Evolutionary conservation across 768 basidiomycete genomes (phyloP), one percentile per base, ranked within the genome.

Genomic region (Trametes elegans): DNA sequence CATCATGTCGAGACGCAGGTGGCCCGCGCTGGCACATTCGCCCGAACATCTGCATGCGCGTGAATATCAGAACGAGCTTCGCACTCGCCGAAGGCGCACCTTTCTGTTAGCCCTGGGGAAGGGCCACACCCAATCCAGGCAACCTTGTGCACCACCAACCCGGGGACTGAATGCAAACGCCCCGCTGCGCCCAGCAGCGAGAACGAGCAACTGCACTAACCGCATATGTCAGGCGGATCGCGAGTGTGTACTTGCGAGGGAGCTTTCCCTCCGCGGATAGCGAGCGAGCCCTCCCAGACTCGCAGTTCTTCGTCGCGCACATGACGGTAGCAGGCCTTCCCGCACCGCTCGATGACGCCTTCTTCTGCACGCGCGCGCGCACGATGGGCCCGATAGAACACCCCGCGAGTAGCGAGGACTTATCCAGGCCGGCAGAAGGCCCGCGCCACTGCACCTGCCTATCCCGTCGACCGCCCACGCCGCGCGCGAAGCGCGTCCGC

Each of bases 101-200:
- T 28, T 43, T 21, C 19, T 44, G 32, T 13, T 2, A 18, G 7
- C 34, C 24, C 38, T 32, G 43, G 47, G 46, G 41, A 32, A 49
- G 14, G 42, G 7, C 27, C 11, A 19, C 27, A 26, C 46, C 57
- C 16, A 21, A 48, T 53, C 39, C 51, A 53, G 57, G 51, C 57
- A 58, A 36, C 57, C 24, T 58, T 58, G 57, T 58, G n/a, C n/a
- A n/a, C n/a, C n/a, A n/a, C n/a, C n/a, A n/a, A n/a, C n/a, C n/a
- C n/a, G n/a, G n/a, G n/a, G n/a, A n/a, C n/a, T 48, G 14, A 40
- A 34, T 35, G 57, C 32, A 29, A 32, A 41, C 23, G 28, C 51
- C n/a, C 42, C n/a, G 19, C 41, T 14, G 42, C 31, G 32, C 34
- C 51, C 51, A n/a, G 41, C 51, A 34, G 26, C 40, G 32, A 14